Evolutionary conservation across 805 yeast species (phyloP), one percentile per base, ranked within the genome.

Genomic region (Danielia reshetovae): DNA sequence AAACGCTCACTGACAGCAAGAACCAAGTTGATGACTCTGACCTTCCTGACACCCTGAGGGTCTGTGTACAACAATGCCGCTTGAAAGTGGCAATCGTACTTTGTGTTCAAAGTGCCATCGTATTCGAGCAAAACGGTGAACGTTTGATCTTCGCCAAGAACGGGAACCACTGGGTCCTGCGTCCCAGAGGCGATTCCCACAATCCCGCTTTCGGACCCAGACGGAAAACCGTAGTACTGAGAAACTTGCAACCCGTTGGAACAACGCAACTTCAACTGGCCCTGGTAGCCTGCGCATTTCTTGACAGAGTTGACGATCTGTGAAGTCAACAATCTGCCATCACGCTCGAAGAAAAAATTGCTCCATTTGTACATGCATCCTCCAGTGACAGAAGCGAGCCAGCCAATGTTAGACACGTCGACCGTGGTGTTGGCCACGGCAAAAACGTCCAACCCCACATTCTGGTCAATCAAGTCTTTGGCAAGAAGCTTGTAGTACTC

Each of bases 51-150:
- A 15, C 98, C 98, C 30, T 70, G 70, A 2, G 70, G 52, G 30
- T 87, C 84, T 0, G 97, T 89, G 55, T 88, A 90, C 36, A 93
- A 64, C 18, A 93, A 47, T 0, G 97, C 97, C 2, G 85, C 83
- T 60, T 93, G 98, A 66, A 90, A 86, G 56, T 87, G 93, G 15
- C 86, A 84, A 56, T 88, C 96, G 24, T 73, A 69, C 40, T 77
- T 77, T 2, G 83, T 68, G 38, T 79, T 75, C 22, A 87, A 65
- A 40, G 77, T 77, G 3, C 87, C 87, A 52, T 88, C 96, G 51
- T 85, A 83, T 30, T 71, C 72, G 49, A 90, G 77, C 34, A 86
- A 70, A 2, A 85, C 81, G 7, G 85, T 81, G 30, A 86, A 57
- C 4, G 81, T 70, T 29, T 83, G 81, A 44, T 85, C 79, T 12